Percentiles rank a stretch among this genome's conserved stretches.
Evolutionary conservation across 345 rosid genomes (phyloP).

Genomic region (Fremontodendron californicum): DNA sequence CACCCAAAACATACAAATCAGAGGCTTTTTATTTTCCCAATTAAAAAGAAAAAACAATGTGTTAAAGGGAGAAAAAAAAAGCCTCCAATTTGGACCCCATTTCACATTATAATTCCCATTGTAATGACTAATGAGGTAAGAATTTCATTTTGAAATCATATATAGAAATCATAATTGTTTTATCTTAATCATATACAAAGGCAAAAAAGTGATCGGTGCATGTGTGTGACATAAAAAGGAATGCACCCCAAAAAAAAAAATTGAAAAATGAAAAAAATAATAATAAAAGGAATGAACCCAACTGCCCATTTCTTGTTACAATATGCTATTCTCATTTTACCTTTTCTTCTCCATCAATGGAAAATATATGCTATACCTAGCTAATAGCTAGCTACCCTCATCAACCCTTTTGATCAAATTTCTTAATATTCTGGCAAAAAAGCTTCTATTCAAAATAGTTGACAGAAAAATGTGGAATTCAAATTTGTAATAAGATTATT

Average conservation of each 20-base stretch:
- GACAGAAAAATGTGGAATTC: neutral
- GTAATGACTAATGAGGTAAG: neutral
- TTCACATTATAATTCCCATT: slow-evolving; percentile 27
- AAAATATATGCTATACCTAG: neutral
- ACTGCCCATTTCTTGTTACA: neutral
- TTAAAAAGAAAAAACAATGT: slow-evolving; percentile 11
- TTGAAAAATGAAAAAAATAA: no score
- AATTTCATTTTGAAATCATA: neutral
- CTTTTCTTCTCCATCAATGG: neutral
- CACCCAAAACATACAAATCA: slow-evolving; percentile 24
- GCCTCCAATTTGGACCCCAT: slow-evolving; percentile 54
- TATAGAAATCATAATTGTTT: neutral
- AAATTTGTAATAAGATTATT: no score
- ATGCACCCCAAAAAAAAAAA: no score
- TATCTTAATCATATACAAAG: neutral
- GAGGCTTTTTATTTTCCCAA: slow-evolving; percentile 40
- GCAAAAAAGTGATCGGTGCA: neutral
- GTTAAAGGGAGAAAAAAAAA: slow-evolving; percentile 18
- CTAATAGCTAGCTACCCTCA: neutral
- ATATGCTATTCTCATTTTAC: neutral
- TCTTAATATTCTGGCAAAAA: neutral
- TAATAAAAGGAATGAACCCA: neutral
- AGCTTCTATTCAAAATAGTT: neutral
- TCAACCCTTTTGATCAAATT: neutral
- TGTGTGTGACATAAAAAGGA: neutral